Conservation (phyloP, 116 monocot genomes). For the Zostera marina region DNA sequence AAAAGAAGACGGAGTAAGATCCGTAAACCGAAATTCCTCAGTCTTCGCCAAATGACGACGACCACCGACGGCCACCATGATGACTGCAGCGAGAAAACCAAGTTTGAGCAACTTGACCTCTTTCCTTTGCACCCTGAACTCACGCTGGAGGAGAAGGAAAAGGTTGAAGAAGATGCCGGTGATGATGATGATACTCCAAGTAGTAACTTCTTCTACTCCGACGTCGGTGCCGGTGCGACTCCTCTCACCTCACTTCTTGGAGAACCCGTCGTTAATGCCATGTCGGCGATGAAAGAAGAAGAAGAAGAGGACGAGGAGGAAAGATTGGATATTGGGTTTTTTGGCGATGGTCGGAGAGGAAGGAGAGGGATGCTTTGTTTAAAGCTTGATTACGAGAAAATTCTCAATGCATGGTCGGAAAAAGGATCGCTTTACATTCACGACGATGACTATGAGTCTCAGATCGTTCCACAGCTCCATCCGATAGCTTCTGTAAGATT, state of each 20-base stretch:
- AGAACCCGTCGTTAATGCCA: not conserved
- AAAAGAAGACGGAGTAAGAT: not conserved
- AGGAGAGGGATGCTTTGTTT: conserved; percentile 10
- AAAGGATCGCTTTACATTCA: conserved; percentile 26
- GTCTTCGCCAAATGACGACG: not conserved
- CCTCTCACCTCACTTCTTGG: conserved; percentile 6
- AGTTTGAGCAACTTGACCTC: not conserved
- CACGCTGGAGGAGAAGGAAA: not conserved
- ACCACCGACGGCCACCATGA: not conserved
- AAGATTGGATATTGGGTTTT: too few relatives aligned
- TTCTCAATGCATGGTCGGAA: conserved; percentile 39
- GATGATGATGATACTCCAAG: not conserved
- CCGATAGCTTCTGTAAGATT: not conserved
- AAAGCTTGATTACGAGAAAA: conserved; percentile 55
- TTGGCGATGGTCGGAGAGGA: conserved; percentile 4
- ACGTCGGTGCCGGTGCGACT: not conserved
- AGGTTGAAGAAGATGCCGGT: not conserved
- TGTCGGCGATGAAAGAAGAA: not conserved
- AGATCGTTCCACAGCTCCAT: conserved; percentile 18
- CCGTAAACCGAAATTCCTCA: conserved; percentile 2
- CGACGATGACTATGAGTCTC: conserved; percentile 14
- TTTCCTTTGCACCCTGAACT: conserved; percentile 6
- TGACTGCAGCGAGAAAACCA: not conserved
- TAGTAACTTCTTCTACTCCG: not conserved
- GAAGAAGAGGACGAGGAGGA: conserved; percentile 2